Evolutionary conservation across 2,329 filamentous ascomycete genomes (phyloP).

Genomic region (Pseudocercospora fuligena): DNA sequence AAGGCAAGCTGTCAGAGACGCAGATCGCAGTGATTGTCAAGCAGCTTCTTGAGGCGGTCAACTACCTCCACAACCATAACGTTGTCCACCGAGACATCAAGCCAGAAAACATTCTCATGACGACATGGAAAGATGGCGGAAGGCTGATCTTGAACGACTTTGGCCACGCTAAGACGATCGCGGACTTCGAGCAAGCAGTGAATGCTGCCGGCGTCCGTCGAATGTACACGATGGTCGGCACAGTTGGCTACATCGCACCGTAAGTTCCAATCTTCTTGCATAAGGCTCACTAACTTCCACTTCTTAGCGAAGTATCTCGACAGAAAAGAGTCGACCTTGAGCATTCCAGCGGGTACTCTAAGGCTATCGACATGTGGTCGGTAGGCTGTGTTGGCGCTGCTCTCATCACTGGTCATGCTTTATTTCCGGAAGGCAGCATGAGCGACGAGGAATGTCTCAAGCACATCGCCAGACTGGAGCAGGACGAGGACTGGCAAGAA

Average conservation of each 20-base stretch:
- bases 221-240: conserved; percentile 62
- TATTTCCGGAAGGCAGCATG: conserved; percentile 48
- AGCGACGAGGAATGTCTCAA: neutral
- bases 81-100: conserved; percentile 68
- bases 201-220: conserved; percentile 39
- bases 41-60: conserved; percentile 62
- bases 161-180: conserved; percentile 57
- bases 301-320: conserved; percentile 44
- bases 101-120: conserved; percentile 67
- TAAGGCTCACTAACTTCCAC: conserved; percentile 10
- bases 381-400: conserved; percentile 60
- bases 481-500: conserved; percentile 48
- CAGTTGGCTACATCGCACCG: conserved; percentile 63
- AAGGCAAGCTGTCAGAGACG: conserved; percentile 53
- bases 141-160: conserved; percentile 67
- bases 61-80: conserved; percentile 60
- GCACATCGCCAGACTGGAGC: conserved; percentile 52
- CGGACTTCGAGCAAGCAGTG: conserved; percentile 31
- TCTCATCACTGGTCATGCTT: conserved; percentile 56
- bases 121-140: conserved; percentile 54
- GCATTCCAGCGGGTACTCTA: conserved; percentile 55
- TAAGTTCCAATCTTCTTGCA: conserved; percentile 47
- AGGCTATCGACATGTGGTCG: conserved; percentile 66
- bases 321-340: conserved; percentile 28
- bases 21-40: conserved; percentile 60